A percentile compares a stretch with the other conserved stretches of the same genome.
Conservation (phyloP, 2,329 filamentous ascomycete genomes). For the Diaporthe citri region DNA sequence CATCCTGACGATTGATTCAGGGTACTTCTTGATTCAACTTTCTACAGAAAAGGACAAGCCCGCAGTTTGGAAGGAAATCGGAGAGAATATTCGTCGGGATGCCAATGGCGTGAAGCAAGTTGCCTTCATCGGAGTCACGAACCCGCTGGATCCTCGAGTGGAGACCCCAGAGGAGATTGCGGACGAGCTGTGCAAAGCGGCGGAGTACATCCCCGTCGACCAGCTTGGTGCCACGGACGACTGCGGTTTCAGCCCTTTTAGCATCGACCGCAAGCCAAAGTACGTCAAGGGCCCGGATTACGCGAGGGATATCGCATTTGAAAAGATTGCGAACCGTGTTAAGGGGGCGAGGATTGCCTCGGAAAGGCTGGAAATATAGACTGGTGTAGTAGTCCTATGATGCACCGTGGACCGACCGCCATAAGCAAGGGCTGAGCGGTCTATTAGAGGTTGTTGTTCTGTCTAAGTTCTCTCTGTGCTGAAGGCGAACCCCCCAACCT, state of each 20-base stretch:
- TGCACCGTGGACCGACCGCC: no score
- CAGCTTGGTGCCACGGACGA: background rate
- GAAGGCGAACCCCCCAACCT: no score
- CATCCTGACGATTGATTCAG: background rate
- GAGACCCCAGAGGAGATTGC: background rate
- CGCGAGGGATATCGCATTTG: background rate
- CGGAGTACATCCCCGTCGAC: background rate
- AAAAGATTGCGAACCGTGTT: background rate
- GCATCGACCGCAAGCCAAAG: conserved; percentile 3
- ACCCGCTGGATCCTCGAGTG: background rate
- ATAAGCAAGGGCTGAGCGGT: no score
- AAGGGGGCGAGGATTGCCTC: background rate
- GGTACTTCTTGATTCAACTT: background rate
- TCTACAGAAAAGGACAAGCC: background rate
- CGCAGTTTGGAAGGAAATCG: conserved; percentile 1
- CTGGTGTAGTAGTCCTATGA: background rate
- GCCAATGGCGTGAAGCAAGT: background rate
- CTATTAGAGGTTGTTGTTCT: no score
- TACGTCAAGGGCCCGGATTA: background rate
- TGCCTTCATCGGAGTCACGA: background rate
- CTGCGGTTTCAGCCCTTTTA: background rate
- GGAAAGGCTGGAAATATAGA: background rate
- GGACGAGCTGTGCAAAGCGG: background rate
- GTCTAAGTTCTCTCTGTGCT: no score
- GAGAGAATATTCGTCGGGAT: background rate